phyloP scores from a whole-genome alignment of 202 grass and related monocot species.

The Digitaria exilis region DNA sequence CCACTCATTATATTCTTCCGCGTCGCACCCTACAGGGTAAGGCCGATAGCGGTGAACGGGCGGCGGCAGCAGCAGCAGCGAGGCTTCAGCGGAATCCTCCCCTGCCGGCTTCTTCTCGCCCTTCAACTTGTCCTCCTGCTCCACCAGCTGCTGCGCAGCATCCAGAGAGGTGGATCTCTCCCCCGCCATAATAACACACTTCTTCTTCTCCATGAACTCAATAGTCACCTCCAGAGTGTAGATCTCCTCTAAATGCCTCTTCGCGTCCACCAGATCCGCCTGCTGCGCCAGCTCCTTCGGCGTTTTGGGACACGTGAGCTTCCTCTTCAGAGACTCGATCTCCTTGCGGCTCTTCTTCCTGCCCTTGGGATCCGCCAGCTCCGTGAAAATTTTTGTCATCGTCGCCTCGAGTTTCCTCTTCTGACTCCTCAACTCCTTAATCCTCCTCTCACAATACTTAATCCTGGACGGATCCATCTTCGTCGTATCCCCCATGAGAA shows the following conservation, averaged over 20 bases:
- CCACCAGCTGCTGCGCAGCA: neutral
- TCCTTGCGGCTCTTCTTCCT: neutral
- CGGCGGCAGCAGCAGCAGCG: too few species aligned
- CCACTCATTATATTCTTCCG: neutral
- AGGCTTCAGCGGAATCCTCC: too few species aligned
- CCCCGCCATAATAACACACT: neutral
- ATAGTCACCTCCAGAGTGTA: neutral
- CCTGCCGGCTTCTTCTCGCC: too few species aligned
- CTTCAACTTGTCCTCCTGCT: neutral
- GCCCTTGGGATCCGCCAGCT: neutral
- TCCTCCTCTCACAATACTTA: neutral
- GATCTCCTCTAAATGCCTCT: neutral
- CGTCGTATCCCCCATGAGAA: neutral
- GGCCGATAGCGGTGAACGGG: too few species aligned
- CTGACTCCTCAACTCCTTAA: neutral
- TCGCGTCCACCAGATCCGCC: neutral
- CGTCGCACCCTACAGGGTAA: too few species aligned
- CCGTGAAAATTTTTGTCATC: neutral
- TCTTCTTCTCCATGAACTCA: neutral
- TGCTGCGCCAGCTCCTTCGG: neutral
- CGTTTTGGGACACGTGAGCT: neutral
- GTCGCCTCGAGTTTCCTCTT: neutral
- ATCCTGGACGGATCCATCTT: neutral
- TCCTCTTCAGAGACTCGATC: too few species aligned
- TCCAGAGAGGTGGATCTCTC: neutral